Percentiles rank a stretch among this genome's conserved stretches.
Evolutionary conservation across 2,329 filamentous ascomycete genomes (phyloP).

Genomic region (Aspergillus sp.): DNA sequence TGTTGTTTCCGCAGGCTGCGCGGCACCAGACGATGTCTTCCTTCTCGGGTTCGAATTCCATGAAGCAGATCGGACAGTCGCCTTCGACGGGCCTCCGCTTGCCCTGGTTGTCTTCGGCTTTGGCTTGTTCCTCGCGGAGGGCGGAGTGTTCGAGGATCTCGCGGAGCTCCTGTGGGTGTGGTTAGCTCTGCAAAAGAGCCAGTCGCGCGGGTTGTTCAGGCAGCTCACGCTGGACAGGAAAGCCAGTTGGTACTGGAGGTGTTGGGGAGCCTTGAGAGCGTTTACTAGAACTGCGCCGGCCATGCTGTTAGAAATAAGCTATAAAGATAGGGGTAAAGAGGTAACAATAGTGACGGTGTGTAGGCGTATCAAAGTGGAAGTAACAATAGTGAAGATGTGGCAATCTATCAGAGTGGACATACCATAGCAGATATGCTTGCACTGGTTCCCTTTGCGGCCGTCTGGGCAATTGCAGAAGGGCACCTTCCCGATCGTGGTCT

Average conservation of each 20-base stretch:
- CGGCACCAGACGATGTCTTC: constrained; percentile 58
- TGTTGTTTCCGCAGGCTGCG: constrained; percentile 61
- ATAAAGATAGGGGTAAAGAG: neutral
- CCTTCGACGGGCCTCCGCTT: constrained; percentile 60
- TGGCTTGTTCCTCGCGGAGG: constrained; percentile 44
- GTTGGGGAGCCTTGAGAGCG: constrained; percentile 55
- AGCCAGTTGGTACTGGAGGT: constrained; percentile 60
- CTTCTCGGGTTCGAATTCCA: constrained; percentile 49
- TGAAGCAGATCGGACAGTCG: constrained; percentile 64
- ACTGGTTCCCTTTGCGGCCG: constrained; percentile 55
- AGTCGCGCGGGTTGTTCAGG: no score
- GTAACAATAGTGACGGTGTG: neutral
- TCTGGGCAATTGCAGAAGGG: constrained; percentile 59
- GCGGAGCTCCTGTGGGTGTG: constrained; percentile 47
- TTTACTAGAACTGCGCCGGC: constrained; percentile 51
- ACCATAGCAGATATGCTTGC: constrained; percentile 64
- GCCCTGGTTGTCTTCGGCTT: constrained; percentile 38
- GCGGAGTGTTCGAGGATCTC: constrained; percentile 56
- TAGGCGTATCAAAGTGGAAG: no score
- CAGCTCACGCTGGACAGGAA: constrained; percentile 51
- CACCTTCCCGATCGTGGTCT: constrained; percentile 52
- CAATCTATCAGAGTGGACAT: constrained; percentile 16
- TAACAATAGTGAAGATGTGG: neutral
- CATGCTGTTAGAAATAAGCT: constrained; percentile 11
- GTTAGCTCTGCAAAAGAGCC: no score